Conservation (phyloP, 2,329 filamentous ascomycete species). For the Ceratocystis harringtonii region DNA sequence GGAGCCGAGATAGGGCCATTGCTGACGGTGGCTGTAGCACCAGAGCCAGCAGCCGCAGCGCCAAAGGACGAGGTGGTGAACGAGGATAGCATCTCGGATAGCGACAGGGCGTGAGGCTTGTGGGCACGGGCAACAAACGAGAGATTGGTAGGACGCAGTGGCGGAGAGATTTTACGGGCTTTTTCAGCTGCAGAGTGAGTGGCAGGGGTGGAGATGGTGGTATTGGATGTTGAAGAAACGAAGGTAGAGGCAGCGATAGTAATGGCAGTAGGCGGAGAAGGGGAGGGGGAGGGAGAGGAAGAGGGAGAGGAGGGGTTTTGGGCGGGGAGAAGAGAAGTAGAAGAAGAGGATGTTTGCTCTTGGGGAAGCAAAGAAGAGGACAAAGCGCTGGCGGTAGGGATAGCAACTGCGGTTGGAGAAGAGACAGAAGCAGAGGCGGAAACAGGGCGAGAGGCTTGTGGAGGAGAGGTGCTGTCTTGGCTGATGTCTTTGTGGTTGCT, state of each 20-base stretch:
- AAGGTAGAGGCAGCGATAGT: background rate
- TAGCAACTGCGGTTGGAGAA: conserved; percentile 15
- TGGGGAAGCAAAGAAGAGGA: conserved; percentile 14
- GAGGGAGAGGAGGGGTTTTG: background rate
- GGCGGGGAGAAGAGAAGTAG: background rate
- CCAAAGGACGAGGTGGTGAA: conserved; percentile 18
- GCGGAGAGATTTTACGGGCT: conserved; percentile 11
- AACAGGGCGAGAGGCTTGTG: conserved; percentile 18
- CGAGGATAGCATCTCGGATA: conserved; percentile 43
- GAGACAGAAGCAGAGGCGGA: conserved; percentile 18
- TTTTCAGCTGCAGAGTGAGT: conserved; percentile 21
- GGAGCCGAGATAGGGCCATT: conserved; percentile 27
- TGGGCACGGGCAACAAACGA: conserved; percentile 49
- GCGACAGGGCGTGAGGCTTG: conserved; percentile 47
- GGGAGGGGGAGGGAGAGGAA: background rate
- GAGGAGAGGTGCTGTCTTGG: conserved; percentile 11
- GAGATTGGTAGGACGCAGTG: conserved; percentile 60
- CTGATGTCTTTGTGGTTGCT: conserved; percentile 19
- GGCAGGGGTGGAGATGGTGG: conserved; percentile 15
- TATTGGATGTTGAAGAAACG: conserved; percentile 1
- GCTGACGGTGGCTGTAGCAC: background rate
- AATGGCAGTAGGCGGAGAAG: background rate
- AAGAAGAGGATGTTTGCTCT: conserved; percentile 19
- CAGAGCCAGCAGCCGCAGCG: conserved; percentile 20
- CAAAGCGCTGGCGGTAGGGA: conserved; percentile 14